Base-by-base conservation (phyloP, 305 asterid genomes). In the Rubia balearica region DNA sequence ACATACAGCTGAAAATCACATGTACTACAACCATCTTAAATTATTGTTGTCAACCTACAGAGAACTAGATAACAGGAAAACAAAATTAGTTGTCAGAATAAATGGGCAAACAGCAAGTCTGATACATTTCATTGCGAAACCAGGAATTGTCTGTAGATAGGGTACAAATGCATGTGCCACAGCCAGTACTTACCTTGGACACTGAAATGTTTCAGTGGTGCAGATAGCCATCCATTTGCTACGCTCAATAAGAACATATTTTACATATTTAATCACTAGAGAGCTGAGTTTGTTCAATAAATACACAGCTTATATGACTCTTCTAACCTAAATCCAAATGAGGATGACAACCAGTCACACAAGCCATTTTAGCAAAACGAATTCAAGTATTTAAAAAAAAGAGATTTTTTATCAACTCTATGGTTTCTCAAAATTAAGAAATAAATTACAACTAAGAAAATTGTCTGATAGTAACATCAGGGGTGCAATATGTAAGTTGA, bases 141-240 rank as follows among this genome's bases (percentile, higher is more conserved):
- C 57, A 67, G 36, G 16, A 12, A 7, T 13, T 14, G 10, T 19
- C 41, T 24, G 40, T 27, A 22, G 7, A 22, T 22, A 45, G 41
- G 48, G 30, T 10, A 10, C 4, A 16, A 3, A 19, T 33, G 45
- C 71, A 17, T 4, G 5, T 14, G n/a, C 16, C 27, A 38, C 1
- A 13, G 3, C 61, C 30, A 13, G 45, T 21, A 68, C 71, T 68
- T 69, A 53, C 64, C 72, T 33, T 41, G 3, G 41, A 53, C 46
- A 19, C 24, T 68, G 36, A 33, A 10, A 46, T 48, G 24, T 27
- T 6, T 3, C 69, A 17, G 48, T 38, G 36, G 9, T 57, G 22
- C n/a, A 17, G 16, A 22, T 17, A 66, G 42, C 42, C 40, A 55
- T 66, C 59, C 70, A 46, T 1, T 24, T 45, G 19, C 24, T 27